Base-by-base conservation (phyloP, 192 early-diverging fungal genomes). In the Powellomyces hirtus region DNA sequence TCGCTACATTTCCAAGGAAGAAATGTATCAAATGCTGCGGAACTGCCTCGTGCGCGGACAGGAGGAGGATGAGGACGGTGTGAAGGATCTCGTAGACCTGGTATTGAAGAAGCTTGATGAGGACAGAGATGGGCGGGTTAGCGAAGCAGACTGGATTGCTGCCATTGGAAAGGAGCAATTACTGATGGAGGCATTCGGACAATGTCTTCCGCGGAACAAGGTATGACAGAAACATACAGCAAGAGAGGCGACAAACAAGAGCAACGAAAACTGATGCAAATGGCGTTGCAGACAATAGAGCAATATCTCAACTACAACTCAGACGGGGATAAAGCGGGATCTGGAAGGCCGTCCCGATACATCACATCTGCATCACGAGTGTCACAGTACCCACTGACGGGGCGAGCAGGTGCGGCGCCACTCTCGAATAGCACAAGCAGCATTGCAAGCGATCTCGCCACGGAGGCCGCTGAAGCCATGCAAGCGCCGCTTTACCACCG, bases 21-120 rank as follows among this genome's bases (percentile, higher is more conserved):
- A 87, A 68, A 87, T 87, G 85, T 87, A 76, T 66, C 83, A 85
- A 60, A 81, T 87, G 79, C 64, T 87, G 4, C 85, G 84, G 38
- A 85, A 85, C 68, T 81, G 77, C 37, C 70, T 86, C 20, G 79
- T 86, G 18, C 75, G 78, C 29, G 83, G 77, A 7, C 75, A 78
- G 59, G 82, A 86, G 66, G 81, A 82, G 70, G 85, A 84, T 67
- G 85, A 84, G 66, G 85, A 84, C 59, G 85, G 85, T 16, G 85
- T 86, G 26, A 86, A 86, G 58, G 82, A 84, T 59, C 72, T 86
- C 16, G 85, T 86, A 4, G 85, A 86, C 57, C 51, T 86, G 16
- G 79, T 81, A 13, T 57, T 86, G 36, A 86, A 83, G 57, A 84
- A 86, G 71, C 65, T 84, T 33, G 85, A 86, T 52, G 83, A 81